These are phyloP conservation scores for Cudoniella acicularis DNA, from an alignment of 495 filamentous ascomycete genomes.

Conservation along the genomic window DNA sequence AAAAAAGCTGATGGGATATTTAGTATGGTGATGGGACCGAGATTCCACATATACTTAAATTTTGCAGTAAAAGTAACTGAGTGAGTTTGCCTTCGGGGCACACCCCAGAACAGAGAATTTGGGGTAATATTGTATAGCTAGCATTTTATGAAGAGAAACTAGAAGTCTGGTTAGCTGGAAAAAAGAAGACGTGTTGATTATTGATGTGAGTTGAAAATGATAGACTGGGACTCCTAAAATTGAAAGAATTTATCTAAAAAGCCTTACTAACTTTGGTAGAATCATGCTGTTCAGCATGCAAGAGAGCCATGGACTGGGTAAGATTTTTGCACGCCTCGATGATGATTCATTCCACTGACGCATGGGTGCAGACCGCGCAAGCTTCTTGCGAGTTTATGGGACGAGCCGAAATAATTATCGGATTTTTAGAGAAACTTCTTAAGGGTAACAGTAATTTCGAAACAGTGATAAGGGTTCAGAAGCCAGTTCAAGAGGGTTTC, in stretches of 20 bases:
- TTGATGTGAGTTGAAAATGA: constrained; percentile 28
- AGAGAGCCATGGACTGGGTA: constrained; percentile 23
- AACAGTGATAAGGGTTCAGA: no score
- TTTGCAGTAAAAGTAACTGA: constrained; percentile 44
- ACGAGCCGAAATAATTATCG: no score
- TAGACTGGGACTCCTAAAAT: neutral
- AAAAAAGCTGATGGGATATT: neutral
- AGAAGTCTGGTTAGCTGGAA: constrained; percentile 23
- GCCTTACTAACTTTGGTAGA: constrained; percentile 11
- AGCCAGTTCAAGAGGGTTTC: no score
- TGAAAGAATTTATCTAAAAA: neutral
- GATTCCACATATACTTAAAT: constrained; percentile 46
- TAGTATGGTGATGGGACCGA: constrained; percentile 47
- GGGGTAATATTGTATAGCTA: constrained; percentile 28
- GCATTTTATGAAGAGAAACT: constrained; percentile 4
- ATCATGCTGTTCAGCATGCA: constrained; percentile 26
- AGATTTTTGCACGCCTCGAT: no score
- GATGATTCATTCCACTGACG: no score
- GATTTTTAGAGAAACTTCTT: no score
- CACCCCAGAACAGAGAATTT: constrained; percentile 19
- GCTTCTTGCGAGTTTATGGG: no score
- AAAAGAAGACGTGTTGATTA: constrained; percentile 26
- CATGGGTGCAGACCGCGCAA: no score
- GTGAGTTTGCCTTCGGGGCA: constrained; percentile 35
- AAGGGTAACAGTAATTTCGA: no score